Evolutionary conservation across 2,329 filamentous ascomycete species (phyloP).

Genomic region (Spiromastix sp.): DNA sequence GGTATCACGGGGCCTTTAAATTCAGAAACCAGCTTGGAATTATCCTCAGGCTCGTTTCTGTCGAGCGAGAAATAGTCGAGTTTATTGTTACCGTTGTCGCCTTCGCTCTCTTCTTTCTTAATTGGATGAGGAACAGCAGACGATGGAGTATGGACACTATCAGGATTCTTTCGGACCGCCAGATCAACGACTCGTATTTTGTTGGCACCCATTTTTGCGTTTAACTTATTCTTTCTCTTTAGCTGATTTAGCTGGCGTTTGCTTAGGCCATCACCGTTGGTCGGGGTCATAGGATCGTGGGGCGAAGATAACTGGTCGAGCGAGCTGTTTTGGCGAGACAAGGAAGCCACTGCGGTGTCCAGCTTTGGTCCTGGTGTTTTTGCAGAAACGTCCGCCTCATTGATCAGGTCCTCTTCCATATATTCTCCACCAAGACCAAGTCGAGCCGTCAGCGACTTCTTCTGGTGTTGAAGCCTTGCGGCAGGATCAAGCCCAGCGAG

Average conservation of each 20-base stretch:
- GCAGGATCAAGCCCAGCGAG: conserved; percentile 73
- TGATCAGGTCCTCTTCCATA: conserved; percentile 72
- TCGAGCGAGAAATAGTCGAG: conserved; percentile 88
- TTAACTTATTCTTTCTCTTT: conserved; percentile 86
- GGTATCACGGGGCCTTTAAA: conserved; percentile 77
- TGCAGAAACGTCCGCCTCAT: conserved; percentile 47
- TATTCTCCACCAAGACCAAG: conserved; percentile 77
- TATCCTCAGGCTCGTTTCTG: conserved; percentile 69
- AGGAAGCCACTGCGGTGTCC: conserved; percentile 41
- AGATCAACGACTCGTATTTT: conserved; percentile 88
- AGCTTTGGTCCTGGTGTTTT: conserved; percentile 37
- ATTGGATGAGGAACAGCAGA: conserved; percentile 44
- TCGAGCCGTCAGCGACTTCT: conserved; percentile 73
- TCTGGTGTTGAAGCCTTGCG: conserved; percentile 72
- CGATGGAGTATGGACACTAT: conserved; percentile 50
- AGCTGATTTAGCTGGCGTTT: conserved; percentile 89
- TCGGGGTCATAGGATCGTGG: conserved; percentile 30
- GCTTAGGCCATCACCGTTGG: conserved; percentile 61
- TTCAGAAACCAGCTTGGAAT: conserved; percentile 84
- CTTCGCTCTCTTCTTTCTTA: conserved; percentile 49
- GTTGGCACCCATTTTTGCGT: conserved; percentile 77
- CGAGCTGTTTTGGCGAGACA: conserved; percentile 33
- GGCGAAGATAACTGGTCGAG: conserved; percentile 37
- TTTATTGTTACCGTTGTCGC: conserved; percentile 51
- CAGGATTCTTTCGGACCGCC: conserved; percentile 53